Conservation (phyloP, 108 stramenopile species). For the Skeletonema costatum region DNA sequence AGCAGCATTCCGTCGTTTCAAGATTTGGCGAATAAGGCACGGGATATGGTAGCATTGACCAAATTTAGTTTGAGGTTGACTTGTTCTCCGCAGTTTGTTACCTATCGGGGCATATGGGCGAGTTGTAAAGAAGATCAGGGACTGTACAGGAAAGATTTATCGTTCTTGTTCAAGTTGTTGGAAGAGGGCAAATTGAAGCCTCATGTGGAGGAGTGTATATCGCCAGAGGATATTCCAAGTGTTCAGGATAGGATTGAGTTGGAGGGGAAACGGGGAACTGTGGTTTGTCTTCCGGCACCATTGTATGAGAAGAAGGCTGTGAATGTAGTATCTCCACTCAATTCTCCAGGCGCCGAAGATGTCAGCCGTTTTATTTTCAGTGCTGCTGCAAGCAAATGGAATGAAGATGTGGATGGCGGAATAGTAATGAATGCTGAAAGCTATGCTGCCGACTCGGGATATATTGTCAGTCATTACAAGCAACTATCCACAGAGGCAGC, state of each 20-base stretch:
- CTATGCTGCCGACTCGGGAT: background rate
- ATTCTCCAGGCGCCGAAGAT: background rate
- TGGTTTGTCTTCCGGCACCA: constrained; percentile 41
- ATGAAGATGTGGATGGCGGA: background rate
- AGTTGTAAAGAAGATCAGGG: constrained; percentile 30
- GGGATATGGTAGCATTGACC: background rate
- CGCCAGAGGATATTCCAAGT: constrained; percentile 27
- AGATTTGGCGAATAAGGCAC: constrained; percentile 26
- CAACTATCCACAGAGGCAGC: background rate
- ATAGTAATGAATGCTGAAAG: background rate
- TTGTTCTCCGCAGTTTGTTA: constrained; percentile 33
- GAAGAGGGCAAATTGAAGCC: constrained; percentile 28
- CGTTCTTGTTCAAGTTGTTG: constrained; percentile 36
- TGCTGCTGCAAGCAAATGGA: background rate
- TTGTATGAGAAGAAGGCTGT: constrained; percentile 26
- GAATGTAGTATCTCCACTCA: background rate
- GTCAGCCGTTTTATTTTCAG: background rate
- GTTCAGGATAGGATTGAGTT: constrained; percentile 39
- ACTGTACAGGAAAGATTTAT: constrained; percentile 36
- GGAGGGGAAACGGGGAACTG: constrained; percentile 23
- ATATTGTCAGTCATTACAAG: background rate
- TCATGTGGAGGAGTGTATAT: constrained; percentile 22
- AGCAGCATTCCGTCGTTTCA: background rate
- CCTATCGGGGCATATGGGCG: constrained; percentile 43
- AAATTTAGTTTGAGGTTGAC: constrained; percentile 33